Percentiles rank a stretch among this genome's conserved stretches.
phyloP scores from a whole-genome alignment of 495 filamentous ascomycete genomes.

The Cercophora sp. region DNA sequence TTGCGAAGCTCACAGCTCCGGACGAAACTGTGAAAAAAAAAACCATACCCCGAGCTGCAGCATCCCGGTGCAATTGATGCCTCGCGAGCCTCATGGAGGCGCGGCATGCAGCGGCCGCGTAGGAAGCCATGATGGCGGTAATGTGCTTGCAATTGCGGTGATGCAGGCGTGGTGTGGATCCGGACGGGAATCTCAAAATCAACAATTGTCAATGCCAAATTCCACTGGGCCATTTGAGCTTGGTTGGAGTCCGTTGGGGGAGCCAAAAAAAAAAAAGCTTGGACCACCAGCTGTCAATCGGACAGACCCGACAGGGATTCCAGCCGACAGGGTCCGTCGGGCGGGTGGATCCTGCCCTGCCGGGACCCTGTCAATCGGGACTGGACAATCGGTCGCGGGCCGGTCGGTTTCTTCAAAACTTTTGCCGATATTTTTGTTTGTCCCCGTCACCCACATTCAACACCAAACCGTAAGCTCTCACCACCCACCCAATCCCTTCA shows the following conservation, averaged over 20 bases:
- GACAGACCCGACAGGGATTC: neutral
- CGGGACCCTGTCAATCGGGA: neutral
- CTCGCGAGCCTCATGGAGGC: slow-evolving; percentile 46
- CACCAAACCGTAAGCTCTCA: too few relatives aligned
- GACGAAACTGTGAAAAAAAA: too few relatives aligned
- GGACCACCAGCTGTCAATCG: slow-evolving; percentile 9
- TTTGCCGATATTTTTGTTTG: slow-evolving; percentile 4
- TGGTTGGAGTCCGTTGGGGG: slow-evolving; percentile 16
- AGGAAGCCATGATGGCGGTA: slow-evolving; percentile 49
- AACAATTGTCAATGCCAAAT: too few relatives aligned
- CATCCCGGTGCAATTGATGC: slow-evolving; percentile 47
- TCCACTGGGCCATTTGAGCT: neutral
- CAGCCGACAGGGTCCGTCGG: neutral
- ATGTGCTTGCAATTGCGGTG: slow-evolving; percentile 17
- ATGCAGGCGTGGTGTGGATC: slow-evolving; percentile 6
- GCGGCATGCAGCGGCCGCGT: slow-evolving; percentile 45
- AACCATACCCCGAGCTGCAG: slow-evolving; percentile 45
- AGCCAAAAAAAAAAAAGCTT: slow-evolving; percentile 19
- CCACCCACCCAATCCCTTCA: neutral
- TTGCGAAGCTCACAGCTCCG: neutral
- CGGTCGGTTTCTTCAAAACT: slow-evolving; percentile 1
- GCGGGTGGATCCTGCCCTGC: neutral
- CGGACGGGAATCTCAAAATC: slow-evolving; percentile 1
- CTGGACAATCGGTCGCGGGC: neutral
- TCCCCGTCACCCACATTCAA: too few relatives aligned